These are phyloP conservation scores for Thozetella sp. DNA, from an alignment of 495 filamentous ascomycete species.

Conservation along the genomic window DNA sequence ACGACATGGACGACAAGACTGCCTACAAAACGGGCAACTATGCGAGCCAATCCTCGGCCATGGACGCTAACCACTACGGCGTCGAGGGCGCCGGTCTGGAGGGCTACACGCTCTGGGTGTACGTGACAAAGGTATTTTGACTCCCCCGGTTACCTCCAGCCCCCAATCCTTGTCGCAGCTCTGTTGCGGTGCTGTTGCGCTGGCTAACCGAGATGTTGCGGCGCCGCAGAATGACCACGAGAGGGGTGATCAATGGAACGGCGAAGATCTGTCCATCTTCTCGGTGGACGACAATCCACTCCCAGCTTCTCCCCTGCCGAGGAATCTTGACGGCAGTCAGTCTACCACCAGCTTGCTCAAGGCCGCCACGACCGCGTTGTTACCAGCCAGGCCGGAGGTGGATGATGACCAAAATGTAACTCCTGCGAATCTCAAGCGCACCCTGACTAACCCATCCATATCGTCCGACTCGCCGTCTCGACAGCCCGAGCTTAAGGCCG, in stretches of 20 bases:
- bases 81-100: slow-evolving; percentile 79
- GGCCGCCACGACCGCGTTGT: slow-evolving; percentile 14
- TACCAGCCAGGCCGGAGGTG: slow-evolving; percentile 36
- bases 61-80: slow-evolving; percentile 97
- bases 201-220: neutral
- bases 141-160: no score
- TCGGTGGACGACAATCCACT: slow-evolving; percentile 79
- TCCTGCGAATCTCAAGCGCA: slow-evolving; percentile 72
- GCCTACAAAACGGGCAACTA: slow-evolving; percentile 98
- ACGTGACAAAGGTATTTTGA: slow-evolving; percentile 65
- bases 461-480: slow-evolving; percentile 55
- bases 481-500: slow-evolving; percentile 52
- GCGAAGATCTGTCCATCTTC: slow-evolving; percentile 91
- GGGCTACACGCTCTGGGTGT: slow-evolving; percentile 89
- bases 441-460: slow-evolving; percentile 72
- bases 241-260: slow-evolving; percentile 96
- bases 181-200: neutral
- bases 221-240: slow-evolving; percentile 73
- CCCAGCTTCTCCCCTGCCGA: slow-evolving; percentile 49
- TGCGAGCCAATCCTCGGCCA: slow-evolving; percentile 86
- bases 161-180: no score
- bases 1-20: slow-evolving; percentile 96
- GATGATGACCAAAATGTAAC: slow-evolving; percentile 59
- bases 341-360: slow-evolving; percentile 32
- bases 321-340: slow-evolving; percentile 31